Evolutionary conservation across 257 asterid genomes (phyloP).

Genomic region (Scutellaria barbata): DNA sequence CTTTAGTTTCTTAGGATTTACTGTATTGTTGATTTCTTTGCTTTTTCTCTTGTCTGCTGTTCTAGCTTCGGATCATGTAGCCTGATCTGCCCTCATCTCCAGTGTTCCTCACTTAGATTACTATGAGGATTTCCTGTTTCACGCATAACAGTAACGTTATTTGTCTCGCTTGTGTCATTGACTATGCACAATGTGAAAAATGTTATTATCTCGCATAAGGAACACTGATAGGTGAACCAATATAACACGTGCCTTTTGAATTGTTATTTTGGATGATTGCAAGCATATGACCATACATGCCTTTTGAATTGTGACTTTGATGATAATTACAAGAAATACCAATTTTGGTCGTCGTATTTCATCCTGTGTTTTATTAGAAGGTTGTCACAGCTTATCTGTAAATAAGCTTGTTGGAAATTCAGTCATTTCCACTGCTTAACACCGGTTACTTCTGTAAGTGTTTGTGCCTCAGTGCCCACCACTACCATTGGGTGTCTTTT

Average conservation of each 20-base stretch:
- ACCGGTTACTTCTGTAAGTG: neutral
- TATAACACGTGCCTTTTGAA: neutral
- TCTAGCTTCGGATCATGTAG: conserved; percentile 12
- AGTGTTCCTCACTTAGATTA: neutral
- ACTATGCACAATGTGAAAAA: too few relatives aligned
- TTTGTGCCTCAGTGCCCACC: neutral
- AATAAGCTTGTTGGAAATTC: neutral
- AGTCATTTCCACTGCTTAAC: neutral
- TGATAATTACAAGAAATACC: neutral
- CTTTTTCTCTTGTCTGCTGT: neutral
- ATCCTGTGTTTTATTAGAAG: too few relatives aligned
- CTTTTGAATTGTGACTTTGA: neutral
- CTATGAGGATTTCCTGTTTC: too few relatives aligned
- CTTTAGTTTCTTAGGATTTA: neutral
- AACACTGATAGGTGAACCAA: neutral
- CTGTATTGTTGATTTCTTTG: neutral
- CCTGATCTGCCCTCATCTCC: conserved; percentile 15
- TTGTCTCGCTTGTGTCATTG: too few relatives aligned
- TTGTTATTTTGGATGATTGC: neutral
- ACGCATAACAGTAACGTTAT: too few relatives aligned
- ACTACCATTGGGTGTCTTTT: neutral
- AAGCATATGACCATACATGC: neutral
- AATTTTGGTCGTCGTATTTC: neutral
- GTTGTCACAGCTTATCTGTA: neutral
- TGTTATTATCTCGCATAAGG: too few relatives aligned